A percentile compares a stretch with the other conserved stretches of the same genome.
Conservation (phyloP, 805 yeast genomes). For the Hanseniaspora jakobsenii region DNA sequence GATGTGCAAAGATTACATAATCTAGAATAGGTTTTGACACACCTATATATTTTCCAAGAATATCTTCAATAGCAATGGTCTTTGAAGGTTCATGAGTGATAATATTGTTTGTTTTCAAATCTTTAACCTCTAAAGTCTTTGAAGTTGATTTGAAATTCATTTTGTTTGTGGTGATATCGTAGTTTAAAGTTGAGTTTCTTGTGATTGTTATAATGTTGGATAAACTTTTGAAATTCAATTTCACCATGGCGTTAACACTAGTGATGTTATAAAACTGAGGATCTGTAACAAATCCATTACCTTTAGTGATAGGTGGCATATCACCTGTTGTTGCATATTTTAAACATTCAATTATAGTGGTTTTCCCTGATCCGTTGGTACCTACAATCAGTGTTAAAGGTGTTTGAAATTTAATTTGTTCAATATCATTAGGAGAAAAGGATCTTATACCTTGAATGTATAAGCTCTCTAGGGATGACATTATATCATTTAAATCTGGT, state of each 20-base stretch:
- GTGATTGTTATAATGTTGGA: conserved; percentile 62
- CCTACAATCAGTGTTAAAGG: conserved; percentile 94
- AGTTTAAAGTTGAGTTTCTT: conserved; percentile 63
- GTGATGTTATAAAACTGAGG: conserved; percentile 68
- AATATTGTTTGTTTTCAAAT: conserved; percentile 47
- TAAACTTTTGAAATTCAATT: conserved; percentile 47
- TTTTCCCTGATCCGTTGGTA: conserved; percentile 91
- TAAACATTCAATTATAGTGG: conserved; percentile 88
- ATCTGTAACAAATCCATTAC: conserved; percentile 93
- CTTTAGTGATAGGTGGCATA: conserved; percentile 87
- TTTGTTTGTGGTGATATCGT: conserved; percentile 54
- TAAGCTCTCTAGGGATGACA: conserved; percentile 43
- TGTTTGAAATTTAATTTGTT: conserved; percentile 75
- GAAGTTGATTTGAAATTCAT: conserved; percentile 47
- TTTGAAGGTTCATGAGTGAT: conserved; percentile 67
- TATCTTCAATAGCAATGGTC: conserved; percentile 69
- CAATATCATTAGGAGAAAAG: conserved; percentile 72
- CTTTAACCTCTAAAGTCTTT: conserved; percentile 84
- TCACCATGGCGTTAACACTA: conserved; percentile 79
- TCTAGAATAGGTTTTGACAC: conserved; percentile 79
- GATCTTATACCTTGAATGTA: conserved; percentile 84
- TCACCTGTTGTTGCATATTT: conserved; percentile 92
- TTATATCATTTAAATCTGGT: no score
- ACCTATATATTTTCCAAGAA: conserved; percentile 74
- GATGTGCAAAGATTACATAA: conserved; percentile 92